Percentiles rank a stretch among this genome's conserved stretches.
These are phyloP conservation scores for Pleurotus sapidus DNA, from an alignment of 768 basidiomycete genomes.

Conservation along the genomic window DNA sequence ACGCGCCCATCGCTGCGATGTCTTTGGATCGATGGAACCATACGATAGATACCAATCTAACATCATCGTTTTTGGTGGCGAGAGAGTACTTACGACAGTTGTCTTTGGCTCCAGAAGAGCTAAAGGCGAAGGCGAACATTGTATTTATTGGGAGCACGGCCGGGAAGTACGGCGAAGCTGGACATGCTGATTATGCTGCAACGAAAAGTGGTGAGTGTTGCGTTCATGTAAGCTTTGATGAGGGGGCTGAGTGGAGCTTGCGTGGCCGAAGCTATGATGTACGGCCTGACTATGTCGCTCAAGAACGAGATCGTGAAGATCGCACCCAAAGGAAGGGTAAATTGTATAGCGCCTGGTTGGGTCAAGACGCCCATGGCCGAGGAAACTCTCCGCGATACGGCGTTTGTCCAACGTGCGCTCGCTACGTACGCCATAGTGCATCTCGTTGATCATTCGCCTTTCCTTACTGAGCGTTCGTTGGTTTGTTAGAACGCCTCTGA, in stretches of 20 bases:
- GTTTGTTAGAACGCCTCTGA: constrained; percentile 56
- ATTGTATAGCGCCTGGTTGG: constrained; percentile 69
- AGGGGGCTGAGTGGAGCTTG: neutral
- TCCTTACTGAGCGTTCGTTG: neutral
- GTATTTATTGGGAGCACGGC: constrained; percentile 69
- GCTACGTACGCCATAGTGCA: constrained; percentile 54
- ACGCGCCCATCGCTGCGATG: constrained; percentile 54
- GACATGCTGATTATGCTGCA: constrained; percentile 64
- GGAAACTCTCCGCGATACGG: constrained; percentile 51
- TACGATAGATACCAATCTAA: constrained; percentile 63
- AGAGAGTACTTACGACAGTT: constrained; percentile 56
- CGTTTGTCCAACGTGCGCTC: constrained; percentile 52
- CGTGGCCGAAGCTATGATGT: constrained; percentile 56
- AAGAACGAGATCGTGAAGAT: constrained; percentile 83
- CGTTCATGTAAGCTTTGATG: neutral
- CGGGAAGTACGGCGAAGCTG: constrained; percentile 71
- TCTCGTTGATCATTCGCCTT: neutral
- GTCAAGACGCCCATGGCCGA: constrained; percentile 63
- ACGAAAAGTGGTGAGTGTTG: constrained; percentile 59
- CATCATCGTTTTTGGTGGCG: constrained; percentile 64
- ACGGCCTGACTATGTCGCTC: constrained; percentile 61
- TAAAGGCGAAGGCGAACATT: constrained; percentile 56
- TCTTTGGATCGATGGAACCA: constrained; percentile 59
- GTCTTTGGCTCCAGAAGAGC: constrained; percentile 29
- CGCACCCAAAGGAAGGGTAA: constrained; percentile 69